Evolutionary conservation across 257 asterid genomes (phyloP), one percentile per base, ranked within the genome.

Genomic region (Striga asiatica): DNA sequence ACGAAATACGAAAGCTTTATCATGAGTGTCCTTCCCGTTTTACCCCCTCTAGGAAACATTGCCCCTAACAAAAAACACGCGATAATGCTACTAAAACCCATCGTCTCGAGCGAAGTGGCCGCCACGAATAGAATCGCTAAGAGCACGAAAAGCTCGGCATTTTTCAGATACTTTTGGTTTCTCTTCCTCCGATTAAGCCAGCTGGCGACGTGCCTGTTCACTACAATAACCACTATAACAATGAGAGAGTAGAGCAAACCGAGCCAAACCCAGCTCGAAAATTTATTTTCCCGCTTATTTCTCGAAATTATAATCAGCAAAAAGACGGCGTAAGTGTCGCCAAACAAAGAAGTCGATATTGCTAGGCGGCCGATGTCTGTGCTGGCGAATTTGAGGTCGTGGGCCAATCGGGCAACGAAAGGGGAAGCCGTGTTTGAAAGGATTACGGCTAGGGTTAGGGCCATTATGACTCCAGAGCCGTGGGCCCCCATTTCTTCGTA

Each of bases 21-120:
- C 73, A 71, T 57, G 71, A 92, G 82, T 9, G 99, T 92, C 22
- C 97, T 81, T 32, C 85, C 84, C 7, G 94, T 77, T 74, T 78
- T 92, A 54, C 97, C 97, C 32, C 97, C 85, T 74, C 95, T 75
- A 8, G 99, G 99, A 51, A 92, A 92, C 87, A 81, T 54, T 2
- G 89, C 76, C 1, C 99, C 99, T 7, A 88, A 66, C 52, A 92
- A 60, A 71, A 92, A 83, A 69, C 91, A 85, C 31, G 84, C 93
- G 24, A 85, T 39, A 13, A 92, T 71, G 80, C 99, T 88, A 66
- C 94, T 92, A 60, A 72, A 77, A 24, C 95, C 95, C 74, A 88
- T 41, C 1, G 82, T 74, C 43, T 92, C 99, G 8, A 92, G 79
- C 31, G 67, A 25, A 21, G 81, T 79, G 39, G 99, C 95, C 25